Evolutionary conservation across 768 basidiomycete genomes (phyloP), one percentile per base, ranked within the genome.

Genomic region (Boletus fagicola): DNA sequence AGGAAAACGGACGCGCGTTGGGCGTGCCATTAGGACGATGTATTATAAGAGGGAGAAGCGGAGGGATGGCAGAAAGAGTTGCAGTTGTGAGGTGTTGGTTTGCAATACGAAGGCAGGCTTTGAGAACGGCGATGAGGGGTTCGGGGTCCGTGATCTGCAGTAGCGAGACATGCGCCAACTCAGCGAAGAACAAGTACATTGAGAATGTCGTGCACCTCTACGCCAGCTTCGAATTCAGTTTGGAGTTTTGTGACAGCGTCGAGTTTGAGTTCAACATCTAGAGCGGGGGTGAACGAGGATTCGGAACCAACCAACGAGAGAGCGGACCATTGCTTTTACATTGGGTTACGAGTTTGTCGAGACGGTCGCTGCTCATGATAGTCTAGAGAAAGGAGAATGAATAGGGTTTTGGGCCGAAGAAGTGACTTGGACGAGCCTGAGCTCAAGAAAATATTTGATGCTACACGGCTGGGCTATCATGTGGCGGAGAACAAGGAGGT

Each of bases 61-160:
- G 76, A 16, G 86, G 86, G 38, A 94, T 74, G 33, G 83, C 83
- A 56, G 83, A 79, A 63, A 94, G 76, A 31, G 91, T 86, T 36
- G 92, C 92, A 53, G 84, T 85, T 9, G 86, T 83, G 40, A 95
- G 76, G 65, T 92, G 90, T 66, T 90, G 85, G 74, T 94, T 92
- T 46, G 91, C 80, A 44, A 85, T 85, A 63, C 90, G 83, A 63
- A 94, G 80, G 63, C 85, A 90, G 38, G 85, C 65, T 72, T 89
- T 92, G 68, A 95, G 79, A 39, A 81, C 76, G 56, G 76, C 75
- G 58, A 94, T 80, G 67, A 94, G 77, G 39, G 77, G 74, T 66
- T 94, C 93, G 9, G 85, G 71, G 67, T 93, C 91, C 28, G 79
- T 68, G 53, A 94, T 82, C 92, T 94, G 67, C 26, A 54, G 55